phyloP scores from a whole-genome alignment of 768 basidiomycete genomes.

The Rhodosporidiobolus sp. region DNA sequence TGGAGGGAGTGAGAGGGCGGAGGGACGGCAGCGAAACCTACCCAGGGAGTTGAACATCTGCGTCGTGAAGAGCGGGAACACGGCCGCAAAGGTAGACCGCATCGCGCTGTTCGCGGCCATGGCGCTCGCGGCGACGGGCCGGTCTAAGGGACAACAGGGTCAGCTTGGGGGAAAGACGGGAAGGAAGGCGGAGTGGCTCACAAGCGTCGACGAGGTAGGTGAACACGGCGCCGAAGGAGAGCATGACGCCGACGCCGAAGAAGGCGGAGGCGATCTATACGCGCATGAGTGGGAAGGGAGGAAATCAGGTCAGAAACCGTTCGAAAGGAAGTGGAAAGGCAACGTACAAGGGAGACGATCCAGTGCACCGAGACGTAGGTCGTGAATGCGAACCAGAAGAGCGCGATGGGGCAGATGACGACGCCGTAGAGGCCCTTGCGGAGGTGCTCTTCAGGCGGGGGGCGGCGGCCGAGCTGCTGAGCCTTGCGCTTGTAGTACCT shows the following conservation, averaged over 20 bases:
- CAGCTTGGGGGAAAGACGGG: neutral
- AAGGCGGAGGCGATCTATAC: slow-evolving; percentile 52
- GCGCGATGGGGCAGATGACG: slow-evolving; percentile 23
- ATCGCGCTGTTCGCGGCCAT: slow-evolving; percentile 64
- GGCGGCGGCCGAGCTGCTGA: slow-evolving; percentile 17
- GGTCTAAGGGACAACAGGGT: slow-evolving; percentile 24
- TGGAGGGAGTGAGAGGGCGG: no score
- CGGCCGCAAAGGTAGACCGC: slow-evolving; percentile 55
- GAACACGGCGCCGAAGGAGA: slow-evolving; percentile 55
- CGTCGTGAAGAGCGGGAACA: slow-evolving; percentile 58
- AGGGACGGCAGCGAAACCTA: neutral
- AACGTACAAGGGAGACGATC: slow-evolving; percentile 52
- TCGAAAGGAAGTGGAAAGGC: neutral
- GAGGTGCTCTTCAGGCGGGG: slow-evolving; percentile 40
- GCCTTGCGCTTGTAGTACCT: slow-evolving; percentile 22
- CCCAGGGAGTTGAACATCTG: slow-evolving; percentile 52
- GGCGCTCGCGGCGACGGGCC: slow-evolving; percentile 60
- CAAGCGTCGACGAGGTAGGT: slow-evolving; percentile 59
- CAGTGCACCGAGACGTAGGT: slow-evolving; percentile 55
- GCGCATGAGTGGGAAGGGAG: neutral
- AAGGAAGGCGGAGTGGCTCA: neutral
- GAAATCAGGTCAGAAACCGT: neutral
- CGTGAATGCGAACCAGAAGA: slow-evolving; percentile 60
- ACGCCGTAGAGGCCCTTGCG: slow-evolving; percentile 33
- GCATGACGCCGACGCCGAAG: slow-evolving; percentile 60